Conservation (phyloP, 805 yeast species). For the Candida yuanshanica region DNA sequence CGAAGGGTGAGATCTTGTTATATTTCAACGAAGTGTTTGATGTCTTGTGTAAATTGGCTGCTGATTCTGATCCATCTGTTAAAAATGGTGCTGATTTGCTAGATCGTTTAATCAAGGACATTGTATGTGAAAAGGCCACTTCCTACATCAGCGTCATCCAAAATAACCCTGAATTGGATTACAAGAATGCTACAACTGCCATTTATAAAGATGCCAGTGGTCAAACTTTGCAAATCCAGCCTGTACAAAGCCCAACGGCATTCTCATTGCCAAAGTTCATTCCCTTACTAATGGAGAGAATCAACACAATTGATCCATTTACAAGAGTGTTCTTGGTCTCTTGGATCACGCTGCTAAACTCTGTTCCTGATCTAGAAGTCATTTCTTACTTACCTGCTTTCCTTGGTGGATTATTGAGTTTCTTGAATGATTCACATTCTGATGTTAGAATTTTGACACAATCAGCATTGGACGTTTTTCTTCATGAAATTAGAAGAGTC, state of each 20-base stretch:
- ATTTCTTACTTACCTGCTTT: slow-evolving; percentile 86
- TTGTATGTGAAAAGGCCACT: slow-evolving; percentile 90
- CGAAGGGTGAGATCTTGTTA: slow-evolving; percentile 86
- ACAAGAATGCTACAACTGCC: slow-evolving; percentile 31
- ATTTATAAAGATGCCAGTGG: slow-evolving; percentile 51
- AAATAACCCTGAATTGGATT: slow-evolving; percentile 36
- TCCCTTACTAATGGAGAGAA: slow-evolving; percentile 85
- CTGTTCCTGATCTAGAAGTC: slow-evolving; percentile 86
- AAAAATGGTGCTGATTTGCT: slow-evolving; percentile 93
- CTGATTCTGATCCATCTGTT: slow-evolving; percentile 87
- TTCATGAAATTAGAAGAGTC: slow-evolving; percentile 77
- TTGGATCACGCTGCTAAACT: slow-evolving; percentile 89
- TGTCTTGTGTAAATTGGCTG: slow-evolving; percentile 80
- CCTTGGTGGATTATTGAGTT: slow-evolving; percentile 74
- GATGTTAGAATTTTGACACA: slow-evolving; percentile 87
- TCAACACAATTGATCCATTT: slow-evolving; percentile 88
- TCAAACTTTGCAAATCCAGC: slow-evolving; percentile 52
- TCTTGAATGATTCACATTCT: slow-evolving; percentile 73
- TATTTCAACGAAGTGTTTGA: slow-evolving; percentile 95
- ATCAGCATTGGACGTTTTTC: slow-evolving; percentile 63
- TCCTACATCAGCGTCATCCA: slow-evolving; percentile 74
- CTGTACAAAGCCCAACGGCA: slow-evolving; percentile 59
- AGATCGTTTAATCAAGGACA: slow-evolving; percentile 87
- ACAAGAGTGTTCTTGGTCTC: slow-evolving; percentile 88
- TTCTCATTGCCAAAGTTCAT: slow-evolving; percentile 84